These are phyloP conservation scores for Lithospermum erythrorhizon DNA, from an alignment of 257 asterid genomes.

Conservation along the genomic window DNA sequence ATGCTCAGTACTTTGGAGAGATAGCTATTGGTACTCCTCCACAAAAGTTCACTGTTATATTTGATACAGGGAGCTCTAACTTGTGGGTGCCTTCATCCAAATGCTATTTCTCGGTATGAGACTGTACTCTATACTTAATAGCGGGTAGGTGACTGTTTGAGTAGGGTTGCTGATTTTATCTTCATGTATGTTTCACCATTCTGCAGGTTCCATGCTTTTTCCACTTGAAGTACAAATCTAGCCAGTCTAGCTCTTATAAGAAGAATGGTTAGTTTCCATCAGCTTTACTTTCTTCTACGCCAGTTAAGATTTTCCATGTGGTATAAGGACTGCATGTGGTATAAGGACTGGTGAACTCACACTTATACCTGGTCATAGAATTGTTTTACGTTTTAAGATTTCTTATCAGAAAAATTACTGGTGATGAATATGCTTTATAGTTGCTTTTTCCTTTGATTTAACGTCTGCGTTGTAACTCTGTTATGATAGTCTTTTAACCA, in stretches of 20 bases:
- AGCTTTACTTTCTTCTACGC: constrained; percentile 3
- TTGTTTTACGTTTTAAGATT: not conserved
- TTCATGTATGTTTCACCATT: constrained; percentile 6
- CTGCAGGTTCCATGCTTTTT: constrained; percentile 64
- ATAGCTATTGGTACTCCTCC: constrained; percentile 76
- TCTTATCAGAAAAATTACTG: not conserved
- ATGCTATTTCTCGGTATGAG: constrained; percentile 69
- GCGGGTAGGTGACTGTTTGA: not conserved
- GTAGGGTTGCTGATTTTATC: not conserved
- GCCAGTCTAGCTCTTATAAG: constrained; percentile 52
- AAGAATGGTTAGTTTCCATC: constrained; percentile 40
- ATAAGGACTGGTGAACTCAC: too few species aligned
- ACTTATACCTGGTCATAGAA: too few species aligned
- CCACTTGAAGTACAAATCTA: constrained; percentile 64
- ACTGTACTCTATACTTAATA: not conserved
- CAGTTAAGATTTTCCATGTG: not conserved
- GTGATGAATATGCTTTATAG: not conserved
- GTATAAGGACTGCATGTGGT: too few species aligned
- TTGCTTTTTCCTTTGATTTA: too few species aligned
- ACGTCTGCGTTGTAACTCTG: not conserved
- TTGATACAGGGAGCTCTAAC: constrained; percentile 88
- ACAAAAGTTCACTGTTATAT: constrained; percentile 76
- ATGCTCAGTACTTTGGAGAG: constrained; percentile 86
- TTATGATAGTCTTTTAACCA: not conserved
- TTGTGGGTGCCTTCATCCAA: constrained; percentile 86